Percentiles rank a stretch among this genome's conserved stretches.
Evolutionary conservation across 345 rosid species (phyloP).

Genomic region (Populus pruinosa): DNA sequence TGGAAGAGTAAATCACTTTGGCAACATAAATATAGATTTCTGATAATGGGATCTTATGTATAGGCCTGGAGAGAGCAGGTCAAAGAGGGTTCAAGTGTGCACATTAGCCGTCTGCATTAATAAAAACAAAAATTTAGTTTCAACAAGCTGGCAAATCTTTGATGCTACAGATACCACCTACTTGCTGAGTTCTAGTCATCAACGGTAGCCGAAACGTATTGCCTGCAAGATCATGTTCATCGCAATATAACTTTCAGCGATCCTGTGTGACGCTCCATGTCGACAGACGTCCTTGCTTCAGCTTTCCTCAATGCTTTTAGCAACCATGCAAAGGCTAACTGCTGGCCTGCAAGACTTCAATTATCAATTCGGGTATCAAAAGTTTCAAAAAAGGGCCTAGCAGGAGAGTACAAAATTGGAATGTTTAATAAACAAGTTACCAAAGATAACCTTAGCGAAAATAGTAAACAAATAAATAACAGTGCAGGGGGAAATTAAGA

Average conservation of each 20-base stretch:
- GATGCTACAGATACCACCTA: constrained; percentile 6
- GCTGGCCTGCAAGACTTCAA: constrained; percentile 28
- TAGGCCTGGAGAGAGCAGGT: not conserved
- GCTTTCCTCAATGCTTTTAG: constrained; percentile 37
- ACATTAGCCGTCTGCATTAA: not conserved
- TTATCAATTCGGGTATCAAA: constrained; percentile 34
- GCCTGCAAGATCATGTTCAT: constrained; percentile 18
- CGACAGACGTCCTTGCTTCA: constrained; percentile 37
- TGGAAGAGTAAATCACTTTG: not conserved
- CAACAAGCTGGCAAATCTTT: not conserved
- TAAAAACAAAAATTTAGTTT: not conserved
- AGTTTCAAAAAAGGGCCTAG: constrained; percentile 25
- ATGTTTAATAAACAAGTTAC: constrained; percentile 32
- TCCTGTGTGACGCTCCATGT: constrained; percentile 22
- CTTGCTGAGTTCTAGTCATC: constrained; percentile 31
- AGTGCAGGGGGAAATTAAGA: not conserved
- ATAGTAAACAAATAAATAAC: not conserved
- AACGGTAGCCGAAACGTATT: constrained; percentile 14
- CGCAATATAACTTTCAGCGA: constrained; percentile 31
- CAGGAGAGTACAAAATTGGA: constrained; percentile 18
- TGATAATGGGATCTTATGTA: not conserved
- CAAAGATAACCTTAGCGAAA: constrained; percentile 11
- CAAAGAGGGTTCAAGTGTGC: not conserved
- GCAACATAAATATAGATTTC: not conserved
- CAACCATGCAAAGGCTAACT: constrained; percentile 30